Evolutionary conservation across 2,329 filamentous ascomycete genomes (phyloP).

Genomic region (Phaeoacremonium minimum): DNA sequence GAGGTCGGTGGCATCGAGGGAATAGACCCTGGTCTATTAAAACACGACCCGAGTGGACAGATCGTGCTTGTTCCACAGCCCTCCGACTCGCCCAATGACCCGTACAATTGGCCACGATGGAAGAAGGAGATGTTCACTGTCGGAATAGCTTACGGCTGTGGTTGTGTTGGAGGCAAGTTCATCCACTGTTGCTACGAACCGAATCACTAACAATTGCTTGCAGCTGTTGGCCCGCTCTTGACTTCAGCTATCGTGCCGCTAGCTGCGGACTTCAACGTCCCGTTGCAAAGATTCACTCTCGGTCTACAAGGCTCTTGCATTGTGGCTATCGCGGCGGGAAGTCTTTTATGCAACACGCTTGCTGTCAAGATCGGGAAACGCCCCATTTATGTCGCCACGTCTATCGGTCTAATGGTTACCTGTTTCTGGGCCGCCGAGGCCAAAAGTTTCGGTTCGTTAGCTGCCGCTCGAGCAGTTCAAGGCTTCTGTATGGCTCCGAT

Average conservation of each 20-base stretch:
- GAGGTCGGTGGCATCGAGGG: slow-evolving; percentile 11
- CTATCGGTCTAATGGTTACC: slow-evolving; percentile 24
- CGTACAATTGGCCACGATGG: slow-evolving; percentile 38
- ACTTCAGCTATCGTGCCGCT: slow-evolving; percentile 28
- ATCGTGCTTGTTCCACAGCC: slow-evolving; percentile 47
- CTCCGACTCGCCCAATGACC: slow-evolving; percentile 40
- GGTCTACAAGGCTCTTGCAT: slow-evolving; percentile 29
- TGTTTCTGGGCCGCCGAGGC: slow-evolving; percentile 27
- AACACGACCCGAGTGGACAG: slow-evolving; percentile 21
- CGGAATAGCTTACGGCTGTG: slow-evolving; percentile 30
- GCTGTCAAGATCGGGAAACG: slow-evolving; percentile 32
- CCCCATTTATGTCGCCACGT: slow-evolving; percentile 26
- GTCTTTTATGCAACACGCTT: slow-evolving; percentile 26
- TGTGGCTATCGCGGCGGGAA: slow-evolving; percentile 26
- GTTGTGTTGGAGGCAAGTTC: slow-evolving; percentile 33
- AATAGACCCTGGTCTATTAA: slow-evolving; percentile 12
- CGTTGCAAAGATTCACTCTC: slow-evolving; percentile 24
- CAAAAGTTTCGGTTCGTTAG: slow-evolving; percentile 22
- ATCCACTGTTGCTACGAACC: too few species aligned
- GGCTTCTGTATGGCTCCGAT: slow-evolving; percentile 32
- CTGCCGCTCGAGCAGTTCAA: slow-evolving; percentile 23
- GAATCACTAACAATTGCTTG: not conserved
- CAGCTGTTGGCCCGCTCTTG: slow-evolving; percentile 31
- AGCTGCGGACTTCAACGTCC: slow-evolving; percentile 22
- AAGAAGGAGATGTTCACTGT: slow-evolving; percentile 28